Evolutionary conservation across 2,329 filamentous ascomycete species (phyloP).

Genomic region (Colletotrichum lini): DNA sequence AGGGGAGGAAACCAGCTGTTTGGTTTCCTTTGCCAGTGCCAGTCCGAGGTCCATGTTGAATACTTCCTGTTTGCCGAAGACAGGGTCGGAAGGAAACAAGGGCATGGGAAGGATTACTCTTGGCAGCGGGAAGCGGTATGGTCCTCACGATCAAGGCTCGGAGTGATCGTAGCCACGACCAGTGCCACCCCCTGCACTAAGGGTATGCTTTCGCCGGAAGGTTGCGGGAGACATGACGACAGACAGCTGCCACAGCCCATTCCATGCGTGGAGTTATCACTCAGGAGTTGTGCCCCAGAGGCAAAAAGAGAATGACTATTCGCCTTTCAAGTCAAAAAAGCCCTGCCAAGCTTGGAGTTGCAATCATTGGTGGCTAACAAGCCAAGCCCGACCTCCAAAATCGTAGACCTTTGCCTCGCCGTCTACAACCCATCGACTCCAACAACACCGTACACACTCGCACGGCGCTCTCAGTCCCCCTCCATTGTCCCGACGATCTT

Average conservation of each 20-base stretch:
- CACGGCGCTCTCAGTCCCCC: slow-evolving; percentile 31
- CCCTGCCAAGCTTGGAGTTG: slow-evolving; percentile 17
- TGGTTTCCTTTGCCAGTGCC: neutral
- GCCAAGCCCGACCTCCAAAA: neutral
- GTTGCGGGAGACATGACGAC: slow-evolving; percentile 12
- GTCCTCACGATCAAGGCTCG: slow-evolving; percentile 1
- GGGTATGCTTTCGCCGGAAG: neutral
- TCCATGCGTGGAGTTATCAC: neutral
- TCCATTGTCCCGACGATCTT: slow-evolving; percentile 32
- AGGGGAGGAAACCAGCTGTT: neutral
- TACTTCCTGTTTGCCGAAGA: neutral
- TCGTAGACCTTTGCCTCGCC: neutral
- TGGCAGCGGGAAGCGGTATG: slow-evolving; percentile 16
- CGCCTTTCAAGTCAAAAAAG: neutral
- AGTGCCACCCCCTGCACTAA: slow-evolving; percentile 22
- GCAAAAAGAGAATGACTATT: neutral
- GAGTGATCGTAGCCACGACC: slow-evolving; percentile 15
- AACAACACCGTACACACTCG: neutral
- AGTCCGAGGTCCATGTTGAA: slow-evolving; percentile 15
- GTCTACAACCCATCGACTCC: neutral
- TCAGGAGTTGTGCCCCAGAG: neutral
- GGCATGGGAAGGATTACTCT: slow-evolving; percentile 6
- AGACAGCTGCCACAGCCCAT: slow-evolving; percentile 7
- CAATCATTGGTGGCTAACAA: neutral
- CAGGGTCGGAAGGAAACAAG: neutral